Percentiles rank a stretch among this genome's conserved stretches.
Evolutionary conservation across 1,139 yeast species (phyloP).

Genomic region (Kodamaea plutei): DNA sequence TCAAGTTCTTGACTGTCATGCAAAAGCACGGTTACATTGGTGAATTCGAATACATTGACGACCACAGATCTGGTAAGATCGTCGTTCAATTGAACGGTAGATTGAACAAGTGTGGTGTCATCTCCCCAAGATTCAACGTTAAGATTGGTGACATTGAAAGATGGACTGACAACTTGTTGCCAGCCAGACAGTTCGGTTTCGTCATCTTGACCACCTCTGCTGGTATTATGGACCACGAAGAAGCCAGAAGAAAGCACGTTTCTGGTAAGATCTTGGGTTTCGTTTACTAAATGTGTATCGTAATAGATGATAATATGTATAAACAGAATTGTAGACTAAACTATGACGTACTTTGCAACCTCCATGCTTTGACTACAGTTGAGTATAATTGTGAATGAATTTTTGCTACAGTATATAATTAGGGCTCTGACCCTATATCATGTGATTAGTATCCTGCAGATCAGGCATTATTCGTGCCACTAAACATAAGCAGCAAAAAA

Average conservation of each 20-base stretch:
- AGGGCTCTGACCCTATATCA: too few species aligned
- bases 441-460: too few species aligned
- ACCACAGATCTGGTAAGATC: constrained; percentile 98
- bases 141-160: constrained; percentile 91
- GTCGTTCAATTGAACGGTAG: constrained; percentile 97
- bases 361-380: too few species aligned
- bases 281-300: constrained; percentile 51
- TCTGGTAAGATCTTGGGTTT: constrained; percentile 97
- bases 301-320: constrained; percentile 2
- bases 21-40: constrained; percentile 99
- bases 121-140: constrained; percentile 97
- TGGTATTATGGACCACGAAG: constrained; percentile 99
- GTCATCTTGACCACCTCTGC: constrained; percentile 98
- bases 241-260: constrained; percentile 99
- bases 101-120: constrained; percentile 97
- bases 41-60: constrained; percentile 97
- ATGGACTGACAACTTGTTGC: constrained; percentile 96
- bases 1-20: constrained; percentile 95
- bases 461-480: too few species aligned
- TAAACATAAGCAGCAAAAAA: too few species aligned
- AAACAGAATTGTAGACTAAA: background rate
- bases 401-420: too few species aligned
- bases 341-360: too few species aligned
- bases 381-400: too few species aligned
- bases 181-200: constrained; percentile 98